Evolutionary conservation across 495 filamentous ascomycete genomes (phyloP).

Genomic region (Aspergillus egyptiacus): DNA sequence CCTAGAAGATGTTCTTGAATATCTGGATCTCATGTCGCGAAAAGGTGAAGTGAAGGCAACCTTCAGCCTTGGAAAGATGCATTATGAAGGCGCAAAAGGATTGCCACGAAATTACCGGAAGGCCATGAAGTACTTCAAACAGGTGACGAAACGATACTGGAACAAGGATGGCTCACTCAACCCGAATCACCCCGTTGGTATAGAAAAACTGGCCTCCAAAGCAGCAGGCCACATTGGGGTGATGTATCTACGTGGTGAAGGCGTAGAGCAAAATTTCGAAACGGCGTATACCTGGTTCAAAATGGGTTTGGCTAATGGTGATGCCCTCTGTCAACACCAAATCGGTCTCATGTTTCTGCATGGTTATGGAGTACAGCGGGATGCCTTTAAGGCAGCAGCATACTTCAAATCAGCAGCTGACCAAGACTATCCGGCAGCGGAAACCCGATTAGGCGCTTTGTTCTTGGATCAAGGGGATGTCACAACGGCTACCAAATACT

Average conservation of each 20-base stretch:
- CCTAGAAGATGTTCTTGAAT: slow-evolving; percentile 91
- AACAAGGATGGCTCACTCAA: slow-evolving; percentile 62
- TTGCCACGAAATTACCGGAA: slow-evolving; percentile 65
- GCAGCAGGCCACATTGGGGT: slow-evolving; percentile 85
- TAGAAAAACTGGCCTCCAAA: slow-evolving; percentile 83
- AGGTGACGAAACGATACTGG: slow-evolving; percentile 84
- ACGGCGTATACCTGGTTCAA: slow-evolving; percentile 82
- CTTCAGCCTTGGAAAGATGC: slow-evolving; percentile 77
- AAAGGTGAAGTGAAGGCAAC: slow-evolving; percentile 92
- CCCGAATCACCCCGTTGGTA: slow-evolving; percentile 42
- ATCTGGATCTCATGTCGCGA: slow-evolving; percentile 84
- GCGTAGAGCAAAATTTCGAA: slow-evolving; percentile 70
- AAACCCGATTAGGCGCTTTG: slow-evolving; percentile 76
- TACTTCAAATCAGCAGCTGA: slow-evolving; percentile 78
- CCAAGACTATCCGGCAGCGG: slow-evolving; percentile 74
- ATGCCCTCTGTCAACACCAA: slow-evolving; percentile 79
- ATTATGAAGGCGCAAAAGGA: slow-evolving; percentile 81
- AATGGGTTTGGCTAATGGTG: slow-evolving; percentile 70
- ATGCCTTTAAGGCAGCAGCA: slow-evolving; percentile 68
- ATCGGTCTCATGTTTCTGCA: slow-evolving; percentile 82
- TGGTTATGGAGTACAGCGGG: slow-evolving; percentile 71
- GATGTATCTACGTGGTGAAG: slow-evolving; percentile 92
- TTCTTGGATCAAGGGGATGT: slow-evolving; percentile 87
- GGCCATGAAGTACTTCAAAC: slow-evolving; percentile 77
- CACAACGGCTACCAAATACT: slow-evolving; percentile 72